Conservation (phyloP, 106 monocot genomes). For the Iris macrosiphon region DNA sequence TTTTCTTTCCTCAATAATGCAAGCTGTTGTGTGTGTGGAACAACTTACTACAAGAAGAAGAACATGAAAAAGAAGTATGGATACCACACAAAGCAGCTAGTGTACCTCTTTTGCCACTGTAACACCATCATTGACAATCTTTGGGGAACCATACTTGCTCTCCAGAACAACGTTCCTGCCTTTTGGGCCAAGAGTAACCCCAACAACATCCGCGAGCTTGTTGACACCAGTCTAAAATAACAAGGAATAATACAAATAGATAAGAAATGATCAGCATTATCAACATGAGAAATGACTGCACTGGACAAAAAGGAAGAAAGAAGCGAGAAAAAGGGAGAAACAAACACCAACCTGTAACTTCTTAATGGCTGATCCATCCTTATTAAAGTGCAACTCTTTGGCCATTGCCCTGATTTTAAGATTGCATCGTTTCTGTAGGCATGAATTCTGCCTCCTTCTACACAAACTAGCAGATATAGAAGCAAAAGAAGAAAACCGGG, state of each 20-base stretch:
- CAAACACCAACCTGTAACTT: slow-evolving; percentile 61
- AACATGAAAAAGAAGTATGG: too few species aligned
- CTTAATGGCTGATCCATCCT: slow-evolving; percentile 90
- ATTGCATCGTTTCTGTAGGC: slow-evolving; percentile 31
- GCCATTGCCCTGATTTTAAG: slow-evolving; percentile 64
- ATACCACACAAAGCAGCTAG: too few species aligned
- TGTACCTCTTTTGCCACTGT: slow-evolving; percentile 98
- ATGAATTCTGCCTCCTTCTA: slow-evolving; percentile 23
- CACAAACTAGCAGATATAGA: slow-evolving; percentile 39
- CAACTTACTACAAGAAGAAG: too few species aligned
- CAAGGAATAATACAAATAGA: background rate
- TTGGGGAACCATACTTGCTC: slow-evolving; percentile 99
- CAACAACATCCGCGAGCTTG: slow-evolving; percentile 97
- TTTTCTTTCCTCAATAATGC: too few species aligned
- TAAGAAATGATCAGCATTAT: background rate
- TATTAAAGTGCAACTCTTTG: slow-evolving; percentile 91
- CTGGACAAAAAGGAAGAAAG: too few species aligned
- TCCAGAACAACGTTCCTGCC: slow-evolving; percentile 97
- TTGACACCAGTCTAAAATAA: slow-evolving; percentile 79
- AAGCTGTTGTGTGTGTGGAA: too few species aligned
- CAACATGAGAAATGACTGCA: too few species aligned
- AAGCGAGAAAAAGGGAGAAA: background rate
- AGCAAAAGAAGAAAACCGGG: slow-evolving; percentile 44
- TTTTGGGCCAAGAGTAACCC: slow-evolving; percentile 96
- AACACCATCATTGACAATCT: slow-evolving; percentile 97